Conservation (phyloP, 108 stramenopile genomes). For the Skeletonema tropicum region DNA sequence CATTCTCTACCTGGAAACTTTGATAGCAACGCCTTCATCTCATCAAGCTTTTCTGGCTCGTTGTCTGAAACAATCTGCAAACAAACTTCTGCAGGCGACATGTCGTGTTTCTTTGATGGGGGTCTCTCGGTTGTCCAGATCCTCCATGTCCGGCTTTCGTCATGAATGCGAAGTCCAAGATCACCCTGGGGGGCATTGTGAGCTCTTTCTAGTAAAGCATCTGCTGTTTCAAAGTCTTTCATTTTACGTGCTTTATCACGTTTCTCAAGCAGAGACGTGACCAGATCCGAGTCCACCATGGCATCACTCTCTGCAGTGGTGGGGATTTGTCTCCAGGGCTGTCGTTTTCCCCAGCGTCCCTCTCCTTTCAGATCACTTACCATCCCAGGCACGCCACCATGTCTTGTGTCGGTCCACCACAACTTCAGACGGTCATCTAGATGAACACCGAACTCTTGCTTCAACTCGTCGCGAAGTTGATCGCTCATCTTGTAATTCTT, state of each 20-base stretch:
- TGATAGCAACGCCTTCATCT: conserved; percentile 60
- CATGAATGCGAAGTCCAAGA: conserved; percentile 74
- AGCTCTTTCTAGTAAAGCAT: conserved; percentile 72
- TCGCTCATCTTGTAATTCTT: conserved; percentile 73
- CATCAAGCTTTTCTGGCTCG: conserved; percentile 74
- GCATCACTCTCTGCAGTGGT: conserved; percentile 82
- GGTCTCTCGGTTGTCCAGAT: conserved; percentile 80
- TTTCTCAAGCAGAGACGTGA: conserved; percentile 64
- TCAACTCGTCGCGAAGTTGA: conserved; percentile 70
- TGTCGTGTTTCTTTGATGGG: conserved; percentile 29
- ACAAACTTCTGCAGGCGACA: conserved; percentile 62
- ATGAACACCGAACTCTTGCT: conserved; percentile 64
- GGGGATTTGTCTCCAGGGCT: conserved; percentile 81
- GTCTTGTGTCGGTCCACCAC: conserved; percentile 78
- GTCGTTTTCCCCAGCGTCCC: conserved; percentile 72
- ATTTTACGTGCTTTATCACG: conserved; percentile 77
- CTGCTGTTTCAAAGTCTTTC: conserved; percentile 83
- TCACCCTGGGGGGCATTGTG: conserved; percentile 68
- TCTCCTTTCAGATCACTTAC: conserved; percentile 79
- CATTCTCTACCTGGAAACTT: conserved; percentile 80
- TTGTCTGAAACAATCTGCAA: conserved; percentile 60
- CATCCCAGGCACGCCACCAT: conserved; percentile 64
- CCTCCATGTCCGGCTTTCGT: conserved; percentile 84
- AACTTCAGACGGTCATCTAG: conserved; percentile 80
- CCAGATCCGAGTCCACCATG: conserved; percentile 72